A percentile compares a stretch with the other conserved stretches of the same genome.
Conservation (phyloP, 176 grass and related monocot species). For the Avena eriantha region DNA sequence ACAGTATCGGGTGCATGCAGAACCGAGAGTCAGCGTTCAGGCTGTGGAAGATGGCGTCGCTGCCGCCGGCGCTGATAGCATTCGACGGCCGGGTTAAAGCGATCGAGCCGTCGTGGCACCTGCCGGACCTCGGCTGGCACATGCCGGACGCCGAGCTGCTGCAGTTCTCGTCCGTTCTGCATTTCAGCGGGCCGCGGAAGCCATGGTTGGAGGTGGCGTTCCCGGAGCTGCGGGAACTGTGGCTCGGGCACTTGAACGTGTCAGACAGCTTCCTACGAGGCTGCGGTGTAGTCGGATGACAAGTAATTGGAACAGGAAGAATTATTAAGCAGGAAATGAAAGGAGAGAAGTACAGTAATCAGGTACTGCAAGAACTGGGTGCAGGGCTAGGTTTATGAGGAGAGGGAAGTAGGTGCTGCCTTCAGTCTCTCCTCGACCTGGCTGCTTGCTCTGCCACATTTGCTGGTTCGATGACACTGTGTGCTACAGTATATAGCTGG, state of each 20-base stretch:
- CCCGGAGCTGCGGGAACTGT: constrained; percentile 65
- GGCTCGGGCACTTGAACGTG: constrained; percentile 69
- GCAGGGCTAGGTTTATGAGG: constrained; percentile 57
- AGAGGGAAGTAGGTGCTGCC: constrained; percentile 95
- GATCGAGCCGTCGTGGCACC: constrained; percentile 67
- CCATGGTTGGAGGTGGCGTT: constrained; percentile 86
- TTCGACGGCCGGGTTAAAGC: constrained; percentile 62
- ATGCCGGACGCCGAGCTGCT: constrained; percentile 60
- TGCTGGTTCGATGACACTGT: neutral
- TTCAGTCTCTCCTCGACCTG: constrained; percentile 79
- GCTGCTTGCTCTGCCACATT: constrained; percentile 37
- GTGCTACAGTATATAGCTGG: constrained; percentile 31
- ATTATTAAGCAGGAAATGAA: constrained; percentile 13
- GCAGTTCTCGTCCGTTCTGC: constrained; percentile 60
- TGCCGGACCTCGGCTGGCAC: constrained; percentile 67
- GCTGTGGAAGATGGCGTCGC: constrained; percentile 74
- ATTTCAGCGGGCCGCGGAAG: constrained; percentile 94
- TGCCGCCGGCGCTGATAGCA: constrained; percentile 80
- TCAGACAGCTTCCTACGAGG: constrained; percentile 69
- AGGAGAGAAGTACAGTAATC: constrained; percentile 23
- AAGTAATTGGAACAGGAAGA: neutral
- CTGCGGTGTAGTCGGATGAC: constrained; percentile 65
- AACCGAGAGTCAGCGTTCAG: constrained; percentile 71
- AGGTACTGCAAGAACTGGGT: constrained; percentile 1
- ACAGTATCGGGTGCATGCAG: constrained; percentile 47